Conservation (phyloP, 202 grass and related monocot genomes). For the Sporobolus alterniflorus region DNA sequence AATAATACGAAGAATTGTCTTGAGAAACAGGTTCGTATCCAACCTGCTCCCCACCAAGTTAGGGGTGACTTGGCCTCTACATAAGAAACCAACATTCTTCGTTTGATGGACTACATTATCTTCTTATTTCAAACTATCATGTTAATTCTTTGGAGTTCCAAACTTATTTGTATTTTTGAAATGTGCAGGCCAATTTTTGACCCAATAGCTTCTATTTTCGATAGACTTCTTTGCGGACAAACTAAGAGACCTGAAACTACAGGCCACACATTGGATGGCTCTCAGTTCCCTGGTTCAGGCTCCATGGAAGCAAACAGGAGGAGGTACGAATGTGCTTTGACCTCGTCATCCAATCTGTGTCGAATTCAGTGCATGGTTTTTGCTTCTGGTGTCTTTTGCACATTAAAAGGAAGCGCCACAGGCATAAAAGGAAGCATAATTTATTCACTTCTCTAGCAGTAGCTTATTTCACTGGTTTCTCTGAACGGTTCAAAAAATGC, state of each 20-base stretch:
- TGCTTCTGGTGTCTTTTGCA: not conserved
- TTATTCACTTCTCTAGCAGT: not conserved
- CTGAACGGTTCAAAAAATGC: not conserved
- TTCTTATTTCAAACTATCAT: not conserved
- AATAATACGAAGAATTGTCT: not conserved
- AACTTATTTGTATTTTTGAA: not conserved
- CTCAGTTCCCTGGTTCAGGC: slow-evolving; percentile 66
- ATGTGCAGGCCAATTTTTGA: slow-evolving; percentile 69
- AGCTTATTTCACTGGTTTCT: not conserved
- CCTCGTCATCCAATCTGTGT: not conserved
- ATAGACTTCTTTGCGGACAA: slow-evolving; percentile 73
- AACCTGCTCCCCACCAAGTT: not conserved
- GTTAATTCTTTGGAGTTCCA: not conserved
- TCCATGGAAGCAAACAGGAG: slow-evolving; percentile 69
- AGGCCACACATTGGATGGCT: slow-evolving; percentile 50
- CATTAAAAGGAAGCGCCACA: not conserved
- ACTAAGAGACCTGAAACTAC: slow-evolving; percentile 48
- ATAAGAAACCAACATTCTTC: not conserved
- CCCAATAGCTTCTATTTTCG: slow-evolving; percentile 70
- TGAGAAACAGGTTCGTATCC: not conserved
- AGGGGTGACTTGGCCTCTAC: not conserved
- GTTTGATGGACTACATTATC: not conserved
- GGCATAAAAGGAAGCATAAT: too few relatives aligned
- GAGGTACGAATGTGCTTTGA: slow-evolving; percentile 42
- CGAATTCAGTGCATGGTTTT: not conserved